phyloP scores from a whole-genome alignment of 305 asterid genomes.

The Ajuga reptans region DNA sequence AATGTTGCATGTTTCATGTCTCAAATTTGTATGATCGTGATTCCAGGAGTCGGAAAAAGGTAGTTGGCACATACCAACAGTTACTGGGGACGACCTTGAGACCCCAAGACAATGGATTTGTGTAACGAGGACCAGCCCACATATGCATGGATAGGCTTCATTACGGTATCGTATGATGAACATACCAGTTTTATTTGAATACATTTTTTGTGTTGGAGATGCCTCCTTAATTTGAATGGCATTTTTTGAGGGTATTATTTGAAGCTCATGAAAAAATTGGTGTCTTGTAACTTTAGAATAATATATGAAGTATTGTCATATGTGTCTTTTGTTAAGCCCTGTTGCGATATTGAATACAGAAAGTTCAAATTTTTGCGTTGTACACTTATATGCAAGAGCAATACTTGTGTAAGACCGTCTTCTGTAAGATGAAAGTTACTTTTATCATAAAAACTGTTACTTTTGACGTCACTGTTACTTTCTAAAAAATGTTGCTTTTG shows the following conservation, averaged over 20 bases:
- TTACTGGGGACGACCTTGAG: constrained; percentile 73
- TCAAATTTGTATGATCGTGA: constrained; percentile 6
- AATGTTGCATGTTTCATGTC: not conserved
- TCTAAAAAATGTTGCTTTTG: too few relatives aligned
- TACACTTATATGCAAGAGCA: not conserved
- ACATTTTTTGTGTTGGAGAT: not conserved
- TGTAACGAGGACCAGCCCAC: constrained; percentile 39
- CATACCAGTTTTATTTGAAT: not conserved
- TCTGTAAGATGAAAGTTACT: too few relatives aligned
- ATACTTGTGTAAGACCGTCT: too few relatives aligned
- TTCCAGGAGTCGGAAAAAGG: constrained; percentile 83
- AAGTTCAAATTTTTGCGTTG: not conserved
- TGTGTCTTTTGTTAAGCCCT: not conserved
- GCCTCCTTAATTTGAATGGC: too few relatives aligned
- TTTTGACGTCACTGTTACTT: too few relatives aligned
- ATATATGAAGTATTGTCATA: too few relatives aligned
- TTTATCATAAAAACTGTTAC: too few relatives aligned
- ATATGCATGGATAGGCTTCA: not conserved
- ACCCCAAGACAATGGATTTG: constrained; percentile 80
- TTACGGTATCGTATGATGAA: not conserved
- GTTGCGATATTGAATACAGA: not conserved
- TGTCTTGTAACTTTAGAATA: not conserved
- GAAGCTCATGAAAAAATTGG: not conserved
- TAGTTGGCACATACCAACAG: constrained; percentile 80
- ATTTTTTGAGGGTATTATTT: too few relatives aligned